Percentiles rank a stretch among this genome's conserved stretches.
Evolutionary conservation across 331 rosid genomes (phyloP).

Genomic region (Rhamnella rubrinervis): DNA sequence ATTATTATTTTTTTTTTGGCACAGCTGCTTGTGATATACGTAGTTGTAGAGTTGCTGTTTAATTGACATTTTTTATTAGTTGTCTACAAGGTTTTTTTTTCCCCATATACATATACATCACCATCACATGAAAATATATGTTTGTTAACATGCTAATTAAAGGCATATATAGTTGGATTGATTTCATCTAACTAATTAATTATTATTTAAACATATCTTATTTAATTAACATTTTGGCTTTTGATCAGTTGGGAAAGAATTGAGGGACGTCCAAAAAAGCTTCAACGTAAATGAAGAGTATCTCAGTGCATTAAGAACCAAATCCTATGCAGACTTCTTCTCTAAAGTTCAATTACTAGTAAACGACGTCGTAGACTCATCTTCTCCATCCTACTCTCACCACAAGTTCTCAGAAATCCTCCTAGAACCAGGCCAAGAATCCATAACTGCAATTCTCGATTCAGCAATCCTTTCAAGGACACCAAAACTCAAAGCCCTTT

Average conservation of each 20-base stretch:
- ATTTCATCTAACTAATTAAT: too few relatives aligned
- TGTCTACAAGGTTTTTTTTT: too few relatives aligned
- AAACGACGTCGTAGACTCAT: slow-evolving; percentile 30
- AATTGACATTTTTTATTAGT: too few relatives aligned
- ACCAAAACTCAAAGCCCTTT: slow-evolving; percentile 38
- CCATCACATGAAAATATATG: too few relatives aligned
- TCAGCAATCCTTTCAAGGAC: slow-evolving; percentile 27
- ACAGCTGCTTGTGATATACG: too few relatives aligned
- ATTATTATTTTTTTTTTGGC: too few relatives aligned
- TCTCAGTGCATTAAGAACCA: slow-evolving; percentile 45
- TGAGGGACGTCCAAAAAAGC: slow-evolving; percentile 25
- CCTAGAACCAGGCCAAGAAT: slow-evolving; percentile 54
- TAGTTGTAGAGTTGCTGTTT: too few relatives aligned
- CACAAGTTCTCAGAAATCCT: slow-evolving; percentile 30
- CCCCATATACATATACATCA: too few relatives aligned
- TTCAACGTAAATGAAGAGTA: slow-evolving; percentile 53
- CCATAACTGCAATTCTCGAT: slow-evolving; percentile 42
- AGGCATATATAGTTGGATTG: too few relatives aligned
- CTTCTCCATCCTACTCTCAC: slow-evolving; percentile 7
- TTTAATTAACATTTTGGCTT: not conserved
- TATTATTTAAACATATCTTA: too few relatives aligned
- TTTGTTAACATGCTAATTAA: too few relatives aligned
- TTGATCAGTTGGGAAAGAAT: slow-evolving; percentile 35
- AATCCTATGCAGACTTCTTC: slow-evolving; percentile 48
- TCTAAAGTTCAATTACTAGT: slow-evolving; percentile 40